Percentiles rank a stretch among this genome's conserved stretches.
These are phyloP conservation scores for Plantago elongata DNA, from an alignment of 257 asterid genomes.

Conservation along the genomic window DNA sequence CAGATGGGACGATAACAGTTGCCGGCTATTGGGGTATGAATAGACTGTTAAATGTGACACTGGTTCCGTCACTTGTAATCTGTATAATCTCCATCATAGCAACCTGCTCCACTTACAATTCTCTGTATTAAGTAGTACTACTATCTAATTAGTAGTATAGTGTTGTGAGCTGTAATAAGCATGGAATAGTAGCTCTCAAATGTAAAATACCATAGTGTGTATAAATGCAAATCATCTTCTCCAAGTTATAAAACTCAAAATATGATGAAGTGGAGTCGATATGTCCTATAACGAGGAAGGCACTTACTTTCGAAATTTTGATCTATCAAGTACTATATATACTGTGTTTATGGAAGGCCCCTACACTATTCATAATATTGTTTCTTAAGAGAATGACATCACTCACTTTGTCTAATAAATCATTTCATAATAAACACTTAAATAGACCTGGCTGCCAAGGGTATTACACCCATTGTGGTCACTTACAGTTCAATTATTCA, in stretches of 20 bases:
- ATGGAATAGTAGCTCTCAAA: neutral
- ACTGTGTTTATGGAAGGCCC: too few relatives aligned
- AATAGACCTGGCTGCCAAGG: too few relatives aligned
- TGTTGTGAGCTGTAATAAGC: neutral
- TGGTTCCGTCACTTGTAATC: slow-evolving; percentile 55
- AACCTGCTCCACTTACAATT: slow-evolving; percentile 58
- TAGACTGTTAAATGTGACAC: slow-evolving; percentile 48
- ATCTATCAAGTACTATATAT: too few relatives aligned
- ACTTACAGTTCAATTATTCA: too few relatives aligned
- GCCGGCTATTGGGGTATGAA: slow-evolving; percentile 60
- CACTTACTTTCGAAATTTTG: too few relatives aligned
- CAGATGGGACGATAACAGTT: slow-evolving; percentile 58
- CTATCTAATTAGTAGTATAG: too few relatives aligned
- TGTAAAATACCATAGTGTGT: slow-evolving; percentile 3
- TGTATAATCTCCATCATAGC: slow-evolving; percentile 53
- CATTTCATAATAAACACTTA: too few relatives aligned
- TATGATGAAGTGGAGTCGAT: neutral
- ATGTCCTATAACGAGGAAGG: too few relatives aligned
- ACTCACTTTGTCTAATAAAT: too few relatives aligned
- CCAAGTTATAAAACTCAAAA: neutral
- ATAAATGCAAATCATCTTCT: slow-evolving; percentile 19
- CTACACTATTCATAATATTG: too few relatives aligned
- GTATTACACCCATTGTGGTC: too few relatives aligned
- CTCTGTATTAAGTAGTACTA: slow-evolving; percentile 34
- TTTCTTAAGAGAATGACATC: too few relatives aligned